Evolutionary conservation across 2,329 filamentous ascomycete genomes (phyloP), one percentile per base, ranked within the genome.

Genomic region (Huntiella abstrusa): DNA sequence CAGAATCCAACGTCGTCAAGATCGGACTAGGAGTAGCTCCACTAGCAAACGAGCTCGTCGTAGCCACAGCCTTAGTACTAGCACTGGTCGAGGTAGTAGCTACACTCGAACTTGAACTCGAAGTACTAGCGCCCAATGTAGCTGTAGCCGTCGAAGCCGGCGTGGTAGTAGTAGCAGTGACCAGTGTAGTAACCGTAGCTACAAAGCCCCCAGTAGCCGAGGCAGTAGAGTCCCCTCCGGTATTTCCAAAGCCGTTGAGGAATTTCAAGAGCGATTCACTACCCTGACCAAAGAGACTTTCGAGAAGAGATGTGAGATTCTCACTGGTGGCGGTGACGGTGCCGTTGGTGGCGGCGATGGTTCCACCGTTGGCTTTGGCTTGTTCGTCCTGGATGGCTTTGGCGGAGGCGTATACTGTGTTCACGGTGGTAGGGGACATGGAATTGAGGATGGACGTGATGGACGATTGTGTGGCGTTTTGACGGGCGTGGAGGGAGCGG

Each of bases 1-100:
- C 22, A 13, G 39, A 34, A 17, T 44, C 13, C 8, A 46, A n/a
- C 16, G 47, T 43, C 7, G 43, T 28, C 43, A 49, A 13, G 16
- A 49, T 49, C 5, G 47, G 47, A 36, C 43, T 49, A 11, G 47
- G 47, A 5, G 47, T 49, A 10, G 33, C 47, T 12, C 35, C 33
- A 38, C 15, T 32, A 8, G n/a, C 16, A 11, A 11, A 6, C 3
- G 38, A 36, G 16, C 33, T 41, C 4, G 40, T 41, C 28, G 32
- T 22, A 33, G 34, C 16, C 49, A 10, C 28, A 6, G 32, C 33
- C 12, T 44, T 19, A 5, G 33, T 33, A 11, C 33, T 12, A 19
- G 42, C 16, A 6, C 17, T 17, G 1, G 33, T 13, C 33, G 17
- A 33, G 17, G 47, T 49, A 4, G 13, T 43, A 11, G 41, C 15